Percentiles rank a stretch among this genome's conserved stretches.
Conservation (phyloP, 1,284 basidiomycete genomes). For the Cutaneotrichosporon cutaneum region DNA sequence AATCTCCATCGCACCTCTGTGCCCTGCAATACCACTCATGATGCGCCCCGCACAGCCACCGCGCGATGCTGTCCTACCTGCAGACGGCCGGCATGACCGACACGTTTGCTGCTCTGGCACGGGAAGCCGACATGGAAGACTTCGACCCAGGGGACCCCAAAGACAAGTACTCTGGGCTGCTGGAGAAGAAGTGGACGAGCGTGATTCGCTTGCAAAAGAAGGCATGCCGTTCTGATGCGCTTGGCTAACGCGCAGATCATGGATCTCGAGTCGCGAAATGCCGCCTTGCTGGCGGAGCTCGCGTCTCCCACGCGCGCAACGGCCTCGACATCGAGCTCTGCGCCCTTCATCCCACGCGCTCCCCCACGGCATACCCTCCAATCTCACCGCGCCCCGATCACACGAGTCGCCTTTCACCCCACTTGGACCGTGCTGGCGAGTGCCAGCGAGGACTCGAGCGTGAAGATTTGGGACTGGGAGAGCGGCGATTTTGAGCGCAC, state of each 20-base stretch:
- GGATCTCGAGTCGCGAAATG: slow-evolving; percentile 78
- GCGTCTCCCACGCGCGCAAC: slow-evolving; percentile 53
- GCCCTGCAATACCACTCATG: background rate
- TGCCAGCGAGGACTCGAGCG: slow-evolving; percentile 80
- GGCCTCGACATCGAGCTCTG: slow-evolving; percentile 60
- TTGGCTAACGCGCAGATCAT: slow-evolving; percentile 63
- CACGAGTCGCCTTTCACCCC: slow-evolving; percentile 81
- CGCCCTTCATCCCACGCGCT: slow-evolving; percentile 74
- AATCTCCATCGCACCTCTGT: background rate
- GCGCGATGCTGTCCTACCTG: slow-evolving; percentile 81
- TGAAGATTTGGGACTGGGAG: slow-evolving; percentile 96
- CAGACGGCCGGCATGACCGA: slow-evolving; percentile 64
- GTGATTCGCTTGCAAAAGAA: slow-evolving; percentile 91
- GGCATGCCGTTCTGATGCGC: slow-evolving; percentile 53
- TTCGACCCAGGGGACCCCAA: slow-evolving; percentile 74
- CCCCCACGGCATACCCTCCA: slow-evolving; percentile 74
- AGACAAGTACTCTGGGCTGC: slow-evolving; percentile 73
- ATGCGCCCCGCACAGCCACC: slow-evolving; percentile 60
- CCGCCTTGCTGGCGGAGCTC: slow-evolving; percentile 73
- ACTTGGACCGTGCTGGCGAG: slow-evolving; percentile 77
- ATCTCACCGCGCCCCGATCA: slow-evolving; percentile 75
- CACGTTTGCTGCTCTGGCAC: slow-evolving; percentile 65
- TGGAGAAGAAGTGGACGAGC: slow-evolving; percentile 95
- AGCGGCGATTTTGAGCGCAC: slow-evolving; percentile 88
- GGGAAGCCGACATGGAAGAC: slow-evolving; percentile 60